Evolutionary conservation across 129 eudicot species (phyloP).

Genomic region (Lactuca saligna): DNA sequence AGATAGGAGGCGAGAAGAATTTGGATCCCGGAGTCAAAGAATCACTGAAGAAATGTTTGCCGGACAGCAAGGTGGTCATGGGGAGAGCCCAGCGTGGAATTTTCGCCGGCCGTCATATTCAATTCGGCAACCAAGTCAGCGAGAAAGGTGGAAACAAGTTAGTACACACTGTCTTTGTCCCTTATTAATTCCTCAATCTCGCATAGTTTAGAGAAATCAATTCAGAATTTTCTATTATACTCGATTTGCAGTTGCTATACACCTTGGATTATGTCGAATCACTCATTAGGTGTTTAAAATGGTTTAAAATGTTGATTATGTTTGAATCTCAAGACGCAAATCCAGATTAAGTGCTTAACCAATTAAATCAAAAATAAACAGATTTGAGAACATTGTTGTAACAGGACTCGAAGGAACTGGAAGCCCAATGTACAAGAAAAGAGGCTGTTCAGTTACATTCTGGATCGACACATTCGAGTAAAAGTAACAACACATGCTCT

Average conservation of each 20-base stretch:
- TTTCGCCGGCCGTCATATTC: constrained; percentile 92
- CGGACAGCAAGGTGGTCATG: constrained; percentile 79
- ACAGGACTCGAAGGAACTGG: constrained; percentile 81
- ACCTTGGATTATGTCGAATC: too few relatives aligned
- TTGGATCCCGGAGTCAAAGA: constrained; percentile 64
- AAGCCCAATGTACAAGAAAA: constrained; percentile 93
- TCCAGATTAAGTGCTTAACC: neutral
- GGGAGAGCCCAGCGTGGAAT: constrained; percentile 93
- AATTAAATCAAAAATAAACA: too few relatives aligned
- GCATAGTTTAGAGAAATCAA: neutral
- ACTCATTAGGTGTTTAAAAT: neutral
- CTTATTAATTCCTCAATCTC: constrained; percentile 12
- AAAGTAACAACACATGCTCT: constrained; percentile 91
- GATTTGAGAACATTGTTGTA: constrained; percentile 9
- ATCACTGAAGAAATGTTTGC: constrained; percentile 53
- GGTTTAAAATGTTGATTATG: neutral
- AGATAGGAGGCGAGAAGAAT: constrained; percentile 75
- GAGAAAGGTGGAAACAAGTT: constrained; percentile 98
- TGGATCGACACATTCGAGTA: constrained; percentile 83
- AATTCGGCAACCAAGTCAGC: constrained; percentile 80
- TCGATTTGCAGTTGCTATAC: neutral
- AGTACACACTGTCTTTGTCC: constrained; percentile 22
- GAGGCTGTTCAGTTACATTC: constrained; percentile 78
- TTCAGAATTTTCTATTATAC: neutral
- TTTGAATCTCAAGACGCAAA: neutral